Evolutionary conservation across 106 monocot species (phyloP), one percentile per base, ranked within the genome.

Genomic region (Ottelia alismoides): DNA sequence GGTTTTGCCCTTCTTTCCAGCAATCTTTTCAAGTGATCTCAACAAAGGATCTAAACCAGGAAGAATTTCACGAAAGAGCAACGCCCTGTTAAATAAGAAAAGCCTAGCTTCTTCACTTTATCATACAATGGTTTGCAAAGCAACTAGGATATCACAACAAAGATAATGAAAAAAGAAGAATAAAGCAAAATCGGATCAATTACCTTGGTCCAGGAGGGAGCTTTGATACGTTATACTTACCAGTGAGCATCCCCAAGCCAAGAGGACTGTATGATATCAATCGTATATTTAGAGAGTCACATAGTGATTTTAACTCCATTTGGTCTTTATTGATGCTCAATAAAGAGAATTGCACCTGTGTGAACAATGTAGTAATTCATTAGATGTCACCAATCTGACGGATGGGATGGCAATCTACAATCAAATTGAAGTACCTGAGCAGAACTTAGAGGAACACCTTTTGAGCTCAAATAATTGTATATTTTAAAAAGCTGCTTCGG

Each of bases 211-310:
- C 89, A 44, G 55, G 53, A 30, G 96, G 96, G 30, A 90, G 76
- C 19, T 70, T 82, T 40, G 85, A 82, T 60, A 45, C 14, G 30
- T 65, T 66, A 68, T 98, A 98, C 68, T 98, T 98, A 25, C 96
- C 96, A 2, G 85, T 89, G 10, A 98, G 79, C 89, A 90, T 79
- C 27, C 96, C 96, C 35, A 90, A 56, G 51, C 96, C 96, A 66
- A 98, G 96, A 49, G 96, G 96, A 62, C 96, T 98, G 47, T 98
- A 98, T 55, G 96, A 69, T 32, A 98, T 98, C 62, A 98, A 61
- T 22, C 70, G 57, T 49, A 98, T 85, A 18, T 87, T 89, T 32
- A 98, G 69, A 45, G 82, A 82, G 57, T 98, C 82, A 66, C 96
- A 85, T 6, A 85, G 58, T 69, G 59, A 57, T 65, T 90, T 98